Conservation (phyloP, 179 eudicot species). For the Carnegiea gigantea region DNA sequence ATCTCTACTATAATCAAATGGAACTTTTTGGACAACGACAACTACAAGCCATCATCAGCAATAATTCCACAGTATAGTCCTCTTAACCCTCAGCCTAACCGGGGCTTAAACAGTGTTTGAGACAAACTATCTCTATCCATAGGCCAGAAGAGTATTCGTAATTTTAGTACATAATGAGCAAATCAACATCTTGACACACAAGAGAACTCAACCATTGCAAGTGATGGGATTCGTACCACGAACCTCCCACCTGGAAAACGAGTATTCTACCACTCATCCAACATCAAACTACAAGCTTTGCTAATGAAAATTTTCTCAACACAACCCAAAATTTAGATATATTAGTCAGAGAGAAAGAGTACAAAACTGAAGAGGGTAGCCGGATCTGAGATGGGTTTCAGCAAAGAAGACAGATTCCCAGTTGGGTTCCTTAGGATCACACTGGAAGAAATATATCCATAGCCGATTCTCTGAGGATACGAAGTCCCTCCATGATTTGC, state of each 20-base stretch:
- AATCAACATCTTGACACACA: too few species aligned
- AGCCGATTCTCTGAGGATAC: constrained; percentile 61
- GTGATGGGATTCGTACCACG: background rate
- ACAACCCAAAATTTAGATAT: background rate
- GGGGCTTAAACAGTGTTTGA: background rate
- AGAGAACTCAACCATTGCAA: background rate
- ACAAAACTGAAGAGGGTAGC: constrained; percentile 22
- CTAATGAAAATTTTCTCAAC: background rate
- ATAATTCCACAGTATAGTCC: background rate
- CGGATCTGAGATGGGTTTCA: constrained; percentile 53
- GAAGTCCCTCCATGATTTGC: constrained; percentile 55
- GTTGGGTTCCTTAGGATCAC: constrained; percentile 24
- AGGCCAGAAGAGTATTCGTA: background rate
- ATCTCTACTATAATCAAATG: background rate
- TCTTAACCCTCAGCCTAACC: background rate
- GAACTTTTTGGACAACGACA: background rate
- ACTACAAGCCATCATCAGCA: background rate
- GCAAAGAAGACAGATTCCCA: constrained; percentile 66
- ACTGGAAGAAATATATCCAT: constrained; percentile 68
- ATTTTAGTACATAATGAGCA: background rate
- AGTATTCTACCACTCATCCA: background rate
- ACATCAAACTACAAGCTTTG: background rate
- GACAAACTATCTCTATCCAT: background rate
- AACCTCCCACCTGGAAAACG: background rate
- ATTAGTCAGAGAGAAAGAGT: constrained; percentile 13